Base-by-base conservation (phyloP, 1,284 basidiomycete genomes). In the Neonothopanus nambi region DNA sequence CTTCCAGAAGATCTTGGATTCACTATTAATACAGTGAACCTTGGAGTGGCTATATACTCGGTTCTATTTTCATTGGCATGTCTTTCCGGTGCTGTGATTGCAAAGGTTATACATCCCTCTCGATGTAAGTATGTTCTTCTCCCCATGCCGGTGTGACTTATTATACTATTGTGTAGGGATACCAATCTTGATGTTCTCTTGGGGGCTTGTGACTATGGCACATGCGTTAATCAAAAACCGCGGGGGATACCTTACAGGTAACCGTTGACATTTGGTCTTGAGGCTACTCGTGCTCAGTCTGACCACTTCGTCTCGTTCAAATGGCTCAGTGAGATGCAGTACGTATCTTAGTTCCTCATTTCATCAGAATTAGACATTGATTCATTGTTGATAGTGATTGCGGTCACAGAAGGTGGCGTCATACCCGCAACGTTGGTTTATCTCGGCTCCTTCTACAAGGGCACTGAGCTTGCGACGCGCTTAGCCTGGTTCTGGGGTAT, bases 401-500 rank as follows among this genome's bases (percentile, higher is more conserved):
- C 69, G 5, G 63, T 73, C 30, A 73, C 71, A 1, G 71, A 73
- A 63, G 71, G 70, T 51, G 68, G 70, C 13, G 70, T 73, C 7
- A 71, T 71, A 2, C 71, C 71, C 2, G 67, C 71, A 4, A 72
- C 70, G 7, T 58, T 73, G 4, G 69, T 72, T 11, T 73, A 73
- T 57, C 65, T 73, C 3, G 71, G 71, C 17, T 63, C 63, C 1
- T 73, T 71, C 56, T 72, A 72, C 55, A 72, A 70, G 42, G 65
- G 67, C 33, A 70, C 69, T 1, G 71, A 73, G 55, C 63, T 72
- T 9, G 65, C 71, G 1, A 71, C 71, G 8, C 65, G 71, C 7
- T 60, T 73, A 2, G 70, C 68, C 4, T 70, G 66, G 63, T 73
- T 72, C 58, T 72, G 71, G 71, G 71, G 70, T 21, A 57, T 69